Base-by-base conservation (phyloP, 495 filamentous ascomycete genomes). In the Tuber aestivum region DNA sequence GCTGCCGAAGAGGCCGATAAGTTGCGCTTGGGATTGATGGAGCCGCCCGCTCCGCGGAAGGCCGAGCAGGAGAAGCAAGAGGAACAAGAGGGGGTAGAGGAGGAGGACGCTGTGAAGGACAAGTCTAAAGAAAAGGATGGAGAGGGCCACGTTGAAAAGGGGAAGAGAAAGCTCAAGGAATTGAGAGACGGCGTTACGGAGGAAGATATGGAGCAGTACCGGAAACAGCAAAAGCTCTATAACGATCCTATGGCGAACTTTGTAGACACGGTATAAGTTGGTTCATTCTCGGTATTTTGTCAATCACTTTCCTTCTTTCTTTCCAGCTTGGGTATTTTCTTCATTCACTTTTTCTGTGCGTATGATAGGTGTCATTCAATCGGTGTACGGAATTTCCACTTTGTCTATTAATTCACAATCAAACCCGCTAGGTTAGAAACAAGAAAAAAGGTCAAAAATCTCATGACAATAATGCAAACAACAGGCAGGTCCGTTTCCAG, bases 171-270 rank as follows among this genome's bases (percentile, higher is more conserved):
- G 4, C 79, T 92, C 70, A 87, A 90, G 72, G 92, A 96, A 78
- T 89, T 95, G 85, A 89, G 90, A 76, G 87, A 86, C n/a, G 92
- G 91, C 4, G 87, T 95, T 45, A 89, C 89, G 3, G 93, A 96
- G 81, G 92, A 92, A 41, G 93, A 96, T 74, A 86, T 96, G 83
- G 94, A 97, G 73, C 89, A 89, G 40, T 97, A 94, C 83, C 90
- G 92, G 78, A 86, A 89, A 77, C 93, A 92, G 78, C 86, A 90
- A 77, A 85, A 89, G 70, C 87, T 87, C 35, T 88, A 89, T 5
- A 88, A 92, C 72, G 94, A 97, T 86, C 94, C 94, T 2, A 97
- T 97, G 94, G 92, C 93, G 14, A 88, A 88, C 7, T 90, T 93
- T 73, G 75, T 81, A 37, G 81, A 83, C 56, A 71, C 73, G n/a